These are phyloP conservation scores for Coniochaeta hoffmannii DNA, from an alignment of 2,329 filamentous ascomycete species.

Conservation along the genomic window DNA sequence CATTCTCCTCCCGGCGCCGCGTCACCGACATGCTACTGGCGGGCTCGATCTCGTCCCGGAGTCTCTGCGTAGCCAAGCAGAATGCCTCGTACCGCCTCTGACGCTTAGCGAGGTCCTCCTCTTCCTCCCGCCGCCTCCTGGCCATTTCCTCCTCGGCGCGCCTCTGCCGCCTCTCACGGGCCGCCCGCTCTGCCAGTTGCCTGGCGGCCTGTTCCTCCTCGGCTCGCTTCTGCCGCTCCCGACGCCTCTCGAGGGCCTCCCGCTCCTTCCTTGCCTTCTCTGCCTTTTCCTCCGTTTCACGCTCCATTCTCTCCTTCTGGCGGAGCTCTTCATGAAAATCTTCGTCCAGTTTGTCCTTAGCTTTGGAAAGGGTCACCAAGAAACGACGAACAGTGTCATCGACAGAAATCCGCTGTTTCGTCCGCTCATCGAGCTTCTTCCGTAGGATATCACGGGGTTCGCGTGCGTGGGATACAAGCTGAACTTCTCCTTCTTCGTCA, in stretches of 20 bases:
- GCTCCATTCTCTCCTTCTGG: neutral
- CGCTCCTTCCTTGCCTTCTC: neutral
- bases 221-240: neutral
- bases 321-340: neutral
- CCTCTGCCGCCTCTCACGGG: neutral
- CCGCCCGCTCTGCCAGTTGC: neutral
- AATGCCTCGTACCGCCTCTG: neutral
- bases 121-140: neutral
- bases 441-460: neutral
- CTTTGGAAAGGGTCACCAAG: neutral
- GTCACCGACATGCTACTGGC: neutral
- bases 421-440: neutral
- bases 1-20: neutral
- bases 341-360: neutral
- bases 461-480: neutral
- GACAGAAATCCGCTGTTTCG: neutral
- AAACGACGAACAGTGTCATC: neutral
- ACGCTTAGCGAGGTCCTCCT: neutral
- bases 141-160: neutral
- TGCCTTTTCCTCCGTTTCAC: neutral
- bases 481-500: neutral
- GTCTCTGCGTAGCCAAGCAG: neutral
- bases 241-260: neutral
- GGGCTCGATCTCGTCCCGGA: neutral
- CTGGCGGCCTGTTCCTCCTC: neutral